Evolutionary conservation across 768 basidiomycete species (phyloP), one percentile per base, ranked within the genome.

Genomic region (Tulasnella sp.): DNA sequence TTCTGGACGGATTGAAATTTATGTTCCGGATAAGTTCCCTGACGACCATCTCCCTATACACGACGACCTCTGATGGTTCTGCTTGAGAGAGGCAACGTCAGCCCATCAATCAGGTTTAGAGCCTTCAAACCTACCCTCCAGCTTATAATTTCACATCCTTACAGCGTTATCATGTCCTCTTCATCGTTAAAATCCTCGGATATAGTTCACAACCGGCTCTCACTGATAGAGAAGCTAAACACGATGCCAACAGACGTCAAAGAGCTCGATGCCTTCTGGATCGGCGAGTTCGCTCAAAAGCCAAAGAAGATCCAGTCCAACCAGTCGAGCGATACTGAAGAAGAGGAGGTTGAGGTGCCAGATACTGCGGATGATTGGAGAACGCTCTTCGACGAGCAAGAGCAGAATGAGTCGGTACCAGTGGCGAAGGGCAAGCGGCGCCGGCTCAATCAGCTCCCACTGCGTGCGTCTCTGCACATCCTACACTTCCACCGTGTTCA

Each of bases 51-150:
- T 89, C 64, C 82, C 80, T 63, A 80, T 85, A 4, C 66, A 87
- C 67, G 86, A 90, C 65, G 91, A 94, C 65, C 73, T 93, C 30
- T 80, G 91, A 60, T 93, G 87, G 87, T 88, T 86, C 73, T 92
- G 91, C 73, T 76, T 94, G 31, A 78, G 85, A 44, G 87, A 92
- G 24, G 63, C 66, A 27, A 66, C 75, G 85, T 56, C 79, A 75
- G 89, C 63, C 44, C 17, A 24, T 10, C 12, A 19, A 8, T 15
- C 34, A 38, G 34, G 15, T 22, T 1, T 19, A 31, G 10, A 8
- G 43, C 41, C 43, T 57, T 38, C 63, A 34, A 61, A 49, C 45
- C 22, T 60, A 8, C 58, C 22, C 48, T 50, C 9, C 34, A 45
- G 12, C 41, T 29, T 53, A 22, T 38, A n/a, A 44, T 58, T 17